These are phyloP conservation scores for Alternaria atra DNA, from an alignment of 2,329 filamentous ascomycete genomes.

Conservation along the genomic window DNA sequence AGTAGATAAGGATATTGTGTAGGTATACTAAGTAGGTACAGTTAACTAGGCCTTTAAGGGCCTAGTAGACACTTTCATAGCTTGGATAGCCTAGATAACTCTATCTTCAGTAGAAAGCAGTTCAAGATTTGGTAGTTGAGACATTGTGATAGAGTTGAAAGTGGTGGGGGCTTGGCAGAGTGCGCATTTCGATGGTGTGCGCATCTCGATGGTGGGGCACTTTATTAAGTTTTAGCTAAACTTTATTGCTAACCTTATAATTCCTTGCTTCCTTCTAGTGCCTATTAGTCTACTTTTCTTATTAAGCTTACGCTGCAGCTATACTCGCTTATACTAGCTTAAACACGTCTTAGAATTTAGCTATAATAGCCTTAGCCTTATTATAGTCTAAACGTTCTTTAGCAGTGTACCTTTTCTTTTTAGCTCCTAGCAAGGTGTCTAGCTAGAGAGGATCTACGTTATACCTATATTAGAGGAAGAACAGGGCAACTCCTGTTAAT, in stretches of 20 bases:
- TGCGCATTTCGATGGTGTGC: not conserved
- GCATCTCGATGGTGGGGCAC: not conserved
- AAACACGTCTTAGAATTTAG: not conserved
- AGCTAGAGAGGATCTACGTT: not conserved
- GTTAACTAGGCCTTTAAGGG: too few species aligned
- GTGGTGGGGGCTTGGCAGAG: slow-evolving; percentile 5
- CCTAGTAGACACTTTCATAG: too few species aligned
- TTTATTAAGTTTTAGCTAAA: not conserved
- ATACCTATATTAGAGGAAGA: not conserved
- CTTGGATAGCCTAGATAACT: slow-evolving; percentile 7
- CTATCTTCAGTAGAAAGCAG: slow-evolving; percentile 6
- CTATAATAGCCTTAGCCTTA: not conserved
- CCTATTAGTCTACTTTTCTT: not conserved
- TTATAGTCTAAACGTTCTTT: not conserved
- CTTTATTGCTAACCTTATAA: not conserved
- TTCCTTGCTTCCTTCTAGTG: not conserved
- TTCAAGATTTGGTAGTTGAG: slow-evolving; percentile 8
- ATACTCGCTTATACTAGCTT: not conserved
- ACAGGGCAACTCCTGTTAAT: not conserved
- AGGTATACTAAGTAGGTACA: too few species aligned
- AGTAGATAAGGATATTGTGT: too few species aligned
- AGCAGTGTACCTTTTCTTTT: not conserved
- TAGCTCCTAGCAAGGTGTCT: not conserved
- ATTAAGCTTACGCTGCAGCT: not conserved
- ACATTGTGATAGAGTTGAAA: slow-evolving; percentile 4